Conservation (phyloP, 202 grass and related monocot genomes). For the Bolboschoenoplectus hybrid region DNA sequence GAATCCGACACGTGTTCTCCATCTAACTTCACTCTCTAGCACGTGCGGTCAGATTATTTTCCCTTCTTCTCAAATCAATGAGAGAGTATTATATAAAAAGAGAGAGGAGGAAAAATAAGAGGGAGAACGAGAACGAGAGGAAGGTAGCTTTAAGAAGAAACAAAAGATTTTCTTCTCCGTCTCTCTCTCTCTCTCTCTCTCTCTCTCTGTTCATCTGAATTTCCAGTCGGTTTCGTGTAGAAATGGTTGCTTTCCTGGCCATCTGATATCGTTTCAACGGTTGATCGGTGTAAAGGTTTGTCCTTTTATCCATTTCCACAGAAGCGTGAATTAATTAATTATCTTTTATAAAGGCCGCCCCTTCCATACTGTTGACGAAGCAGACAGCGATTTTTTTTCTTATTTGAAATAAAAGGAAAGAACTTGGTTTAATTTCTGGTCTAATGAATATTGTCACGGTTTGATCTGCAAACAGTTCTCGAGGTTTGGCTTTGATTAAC, state of each 20-base stretch:
- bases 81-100: conserved; percentile 33
- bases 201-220: conserved; percentile 20
- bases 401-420: background rate
- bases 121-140: background rate
- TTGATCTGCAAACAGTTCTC: background rate
- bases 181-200: conserved; percentile 25
- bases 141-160: conserved; percentile 52
- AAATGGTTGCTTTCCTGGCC: conserved; percentile 8
- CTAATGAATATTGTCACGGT: background rate
- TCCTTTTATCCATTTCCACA: background rate
- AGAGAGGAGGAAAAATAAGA: background rate
- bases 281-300: background rate
- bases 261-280: background rate
- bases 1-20: conserved; percentile 32
- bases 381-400: background rate
- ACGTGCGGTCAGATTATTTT: conserved; percentile 32
- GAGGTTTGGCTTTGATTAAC: conserved; percentile 30
- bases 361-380: background rate
- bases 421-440: background rate
- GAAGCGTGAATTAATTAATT: background rate
- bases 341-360: background rate
- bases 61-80: conserved; percentile 44
- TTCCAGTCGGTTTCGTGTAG: conserved; percentile 1
- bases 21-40: conserved; percentile 32
- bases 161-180: background rate